Percentiles rank a stretch among this genome's conserved stretches.
These are phyloP conservation scores for Podaxis sp. DNA, from an alignment of 768 basidiomycete genomes.

Conservation along the genomic window DNA sequence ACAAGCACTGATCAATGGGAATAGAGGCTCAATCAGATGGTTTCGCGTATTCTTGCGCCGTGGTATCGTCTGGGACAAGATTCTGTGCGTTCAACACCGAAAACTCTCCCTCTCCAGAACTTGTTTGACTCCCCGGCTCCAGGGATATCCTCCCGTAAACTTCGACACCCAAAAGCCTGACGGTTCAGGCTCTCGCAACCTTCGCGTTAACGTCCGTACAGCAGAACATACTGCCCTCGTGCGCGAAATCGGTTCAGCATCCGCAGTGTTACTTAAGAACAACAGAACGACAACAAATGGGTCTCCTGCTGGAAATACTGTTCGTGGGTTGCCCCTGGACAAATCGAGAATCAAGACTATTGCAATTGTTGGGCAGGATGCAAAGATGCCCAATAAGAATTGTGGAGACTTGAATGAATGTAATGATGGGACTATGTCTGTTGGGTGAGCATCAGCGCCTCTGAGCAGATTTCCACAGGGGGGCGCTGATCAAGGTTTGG, in stretches of 20 bases:
- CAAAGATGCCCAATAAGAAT: slow-evolving; percentile 41
- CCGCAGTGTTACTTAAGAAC: slow-evolving; percentile 70
- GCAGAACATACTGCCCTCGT: slow-evolving; percentile 45
- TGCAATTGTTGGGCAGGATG: slow-evolving; percentile 60
- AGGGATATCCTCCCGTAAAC: slow-evolving; percentile 43
- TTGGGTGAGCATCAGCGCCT: slow-evolving; percentile 42
- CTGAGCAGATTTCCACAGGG: background rate
- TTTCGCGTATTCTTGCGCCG: slow-evolving; percentile 36
- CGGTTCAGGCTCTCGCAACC: slow-evolving; percentile 40
- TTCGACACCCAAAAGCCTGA: slow-evolving; percentile 43
- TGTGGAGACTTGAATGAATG: slow-evolving; percentile 48
- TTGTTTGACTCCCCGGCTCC: background rate
- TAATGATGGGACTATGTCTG: slow-evolving; percentile 54
- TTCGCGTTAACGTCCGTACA: slow-evolving; percentile 38
- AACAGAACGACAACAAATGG: slow-evolving; percentile 33
- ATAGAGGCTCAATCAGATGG: slow-evolving; percentile 44
- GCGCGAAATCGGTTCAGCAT: slow-evolving; percentile 60
- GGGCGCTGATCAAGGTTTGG: background rate
- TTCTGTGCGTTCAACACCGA: slow-evolving; percentile 21
- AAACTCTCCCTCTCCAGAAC: background rate
- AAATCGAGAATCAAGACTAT: slow-evolving; percentile 47
- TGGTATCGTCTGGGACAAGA: slow-evolving; percentile 49
- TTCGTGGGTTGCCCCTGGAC: slow-evolving; percentile 40
- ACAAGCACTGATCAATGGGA: background rate
- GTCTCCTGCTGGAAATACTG: slow-evolving; percentile 26